Evolutionary conservation across 2,329 filamentous ascomycete genomes (phyloP).

Genomic region (Didymella glomerata): DNA sequence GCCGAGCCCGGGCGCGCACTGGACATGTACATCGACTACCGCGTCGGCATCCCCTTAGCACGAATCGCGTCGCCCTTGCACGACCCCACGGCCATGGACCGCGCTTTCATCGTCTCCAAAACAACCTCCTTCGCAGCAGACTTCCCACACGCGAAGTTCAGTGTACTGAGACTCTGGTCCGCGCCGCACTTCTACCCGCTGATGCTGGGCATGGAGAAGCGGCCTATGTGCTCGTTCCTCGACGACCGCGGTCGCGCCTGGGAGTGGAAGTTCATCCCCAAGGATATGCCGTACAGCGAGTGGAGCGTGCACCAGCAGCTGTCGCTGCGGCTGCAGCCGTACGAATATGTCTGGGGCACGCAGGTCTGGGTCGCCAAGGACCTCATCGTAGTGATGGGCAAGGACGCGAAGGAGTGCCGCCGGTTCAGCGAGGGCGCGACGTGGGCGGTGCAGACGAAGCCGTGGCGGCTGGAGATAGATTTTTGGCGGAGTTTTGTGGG

Average conservation of each 20-base stretch:
- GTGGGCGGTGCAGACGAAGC: conserved; percentile 59
- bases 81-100: conserved; percentile 47
- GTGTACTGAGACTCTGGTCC: conserved; percentile 58
- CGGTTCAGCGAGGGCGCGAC: conserved; percentile 52
- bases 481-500: conserved; percentile 62
- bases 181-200: conserved; percentile 61
- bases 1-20: conserved; percentile 49
- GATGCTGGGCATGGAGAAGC: conserved; percentile 54
- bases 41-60: conserved; percentile 30
- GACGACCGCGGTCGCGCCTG: conserved; percentile 56
- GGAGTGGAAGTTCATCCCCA: conserved; percentile 60
- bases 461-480: conserved; percentile 61
- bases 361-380: conserved; percentile 55
- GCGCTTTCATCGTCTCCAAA: conserved; percentile 41
- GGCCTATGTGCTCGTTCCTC: conserved; percentile 50
- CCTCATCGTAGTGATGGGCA: conserved; percentile 58
- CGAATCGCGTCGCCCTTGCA: conserved; percentile 39
- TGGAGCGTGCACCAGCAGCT: conserved; percentile 56
- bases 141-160: conserved; percentile 50
- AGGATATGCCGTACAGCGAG: conserved; percentile 57
- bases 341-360: conserved; percentile 44
- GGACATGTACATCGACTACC: conserved; percentile 59
- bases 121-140: conserved; percentile 43
- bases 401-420: conserved; percentile 53
- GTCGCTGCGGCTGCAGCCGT: conserved; percentile 41